These are phyloP conservation scores for Ceratocystis colombiana DNA, from an alignment of 2,329 filamentous ascomycete genomes.

Conservation along the genomic window DNA sequence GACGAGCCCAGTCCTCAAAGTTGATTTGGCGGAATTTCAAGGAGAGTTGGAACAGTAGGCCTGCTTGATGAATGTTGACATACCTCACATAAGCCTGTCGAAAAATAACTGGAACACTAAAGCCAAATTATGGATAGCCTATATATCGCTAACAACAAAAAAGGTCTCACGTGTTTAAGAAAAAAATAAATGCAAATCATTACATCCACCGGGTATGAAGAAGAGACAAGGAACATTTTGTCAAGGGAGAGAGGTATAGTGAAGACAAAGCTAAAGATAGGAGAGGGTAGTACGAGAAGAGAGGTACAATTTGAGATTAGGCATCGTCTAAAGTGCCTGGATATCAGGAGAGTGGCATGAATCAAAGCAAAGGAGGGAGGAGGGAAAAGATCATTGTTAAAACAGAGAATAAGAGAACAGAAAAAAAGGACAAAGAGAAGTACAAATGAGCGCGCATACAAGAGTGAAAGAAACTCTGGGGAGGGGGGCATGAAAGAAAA, in stretches of 20 bases:
- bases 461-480: background rate
- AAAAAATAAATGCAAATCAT: conserved; percentile 9
- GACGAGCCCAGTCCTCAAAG: too few species aligned
- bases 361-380: background rate
- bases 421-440: background rate
- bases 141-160: too few species aligned
- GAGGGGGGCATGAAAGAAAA: conserved; percentile 12
- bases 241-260: background rate
- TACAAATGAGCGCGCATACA: conserved; percentile 12
- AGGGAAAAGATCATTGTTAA: conserved; percentile 7
- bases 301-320: background rate
- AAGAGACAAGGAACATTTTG: background rate
- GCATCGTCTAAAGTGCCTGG: background rate
- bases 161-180: background rate
- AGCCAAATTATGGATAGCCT: too few species aligned
- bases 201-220: conserved; percentile 9
- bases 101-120: too few species aligned
- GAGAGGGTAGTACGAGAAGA: conserved; percentile 8
- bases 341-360: background rate
- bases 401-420: conserved; percentile 16
- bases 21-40: too few species aligned
- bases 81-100: too few species aligned
- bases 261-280: conserved; percentile 14
- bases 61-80: too few species aligned
- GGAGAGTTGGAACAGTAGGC: too few species aligned